Conservation (phyloP, 1,139 yeast species). For the Saccharomyces hybrid region DNA sequence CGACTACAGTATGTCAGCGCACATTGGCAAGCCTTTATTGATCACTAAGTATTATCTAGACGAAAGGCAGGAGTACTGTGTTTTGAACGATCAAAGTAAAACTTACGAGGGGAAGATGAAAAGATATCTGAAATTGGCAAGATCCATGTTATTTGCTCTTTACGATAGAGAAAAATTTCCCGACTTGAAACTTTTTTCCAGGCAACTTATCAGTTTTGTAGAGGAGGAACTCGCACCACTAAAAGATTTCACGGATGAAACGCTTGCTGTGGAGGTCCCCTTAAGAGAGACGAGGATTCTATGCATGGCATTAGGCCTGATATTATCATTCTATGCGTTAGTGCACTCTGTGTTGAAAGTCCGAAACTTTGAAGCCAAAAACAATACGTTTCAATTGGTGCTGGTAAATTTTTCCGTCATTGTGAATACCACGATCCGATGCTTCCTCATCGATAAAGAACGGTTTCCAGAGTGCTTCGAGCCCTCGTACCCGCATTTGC, state of each 20-base stretch:
- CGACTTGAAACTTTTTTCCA: conserved; percentile 9
- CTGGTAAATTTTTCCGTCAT: conserved; percentile 8
- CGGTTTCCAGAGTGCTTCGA: conserved; percentile 3
- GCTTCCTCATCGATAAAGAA: conserved; percentile 6
- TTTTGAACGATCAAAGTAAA: conserved; percentile 7
- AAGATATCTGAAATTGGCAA: conserved; percentile 15
- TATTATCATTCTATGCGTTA: conserved; percentile 11
- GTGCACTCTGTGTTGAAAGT: conserved; percentile 8
- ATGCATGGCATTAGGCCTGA: conserved; percentile 8
- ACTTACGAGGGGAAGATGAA: conserved; percentile 12
- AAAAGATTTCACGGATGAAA: conserved; percentile 13
- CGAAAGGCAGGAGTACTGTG: conserved; percentile 5
- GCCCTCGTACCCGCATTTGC: background rate
- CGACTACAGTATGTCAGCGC: conserved; percentile 27
- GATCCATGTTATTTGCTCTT: conserved; percentile 17
- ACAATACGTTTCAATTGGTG: conserved; percentile 7
- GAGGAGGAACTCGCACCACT: conserved; percentile 21
- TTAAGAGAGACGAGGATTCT: conserved; percentile 12
- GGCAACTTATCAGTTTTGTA: conserved; percentile 13
- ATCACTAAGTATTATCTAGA: conserved; percentile 18
- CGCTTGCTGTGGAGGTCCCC: conserved; percentile 8
- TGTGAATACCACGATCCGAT: conserved; percentile 5
- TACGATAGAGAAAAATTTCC: conserved; percentile 11
- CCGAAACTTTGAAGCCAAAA: conserved; percentile 5
- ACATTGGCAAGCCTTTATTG: conserved; percentile 28